Conservation (phyloP, 192 early-diverging fungal species). For the Cetraspora pellucida region DNA sequence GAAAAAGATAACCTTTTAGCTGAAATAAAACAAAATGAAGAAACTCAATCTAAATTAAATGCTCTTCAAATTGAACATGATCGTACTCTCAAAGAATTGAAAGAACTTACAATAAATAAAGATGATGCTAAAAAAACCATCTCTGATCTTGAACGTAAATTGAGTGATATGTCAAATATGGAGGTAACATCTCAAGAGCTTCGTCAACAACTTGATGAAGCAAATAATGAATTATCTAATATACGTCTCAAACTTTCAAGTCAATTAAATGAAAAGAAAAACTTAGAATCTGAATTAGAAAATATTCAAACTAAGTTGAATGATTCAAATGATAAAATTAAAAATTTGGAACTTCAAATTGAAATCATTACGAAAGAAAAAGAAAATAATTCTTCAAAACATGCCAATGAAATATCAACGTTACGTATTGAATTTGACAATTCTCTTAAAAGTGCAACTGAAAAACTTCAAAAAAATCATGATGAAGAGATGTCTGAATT, state of each 20-base stretch:
- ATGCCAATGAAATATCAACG: not conserved
- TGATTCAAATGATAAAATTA: not conserved
- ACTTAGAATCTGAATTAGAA: not conserved
- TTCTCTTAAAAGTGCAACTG: not conserved
- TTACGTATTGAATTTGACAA: no score
- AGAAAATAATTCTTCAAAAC: not conserved
- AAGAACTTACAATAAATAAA: not conserved
- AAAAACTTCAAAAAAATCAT: not conserved
- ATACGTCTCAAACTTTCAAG: not conserved
- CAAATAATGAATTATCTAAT: conserved; percentile 18
- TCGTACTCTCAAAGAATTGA: not conserved
- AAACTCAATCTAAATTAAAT: not conserved
- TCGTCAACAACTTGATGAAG: not conserved
- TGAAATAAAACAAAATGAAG: conserved; percentile 15
- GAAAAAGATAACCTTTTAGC: not conserved
- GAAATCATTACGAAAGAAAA: not conserved
- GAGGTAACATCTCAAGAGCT: not conserved
- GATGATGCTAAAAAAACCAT: conserved; percentile 1
- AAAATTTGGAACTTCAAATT: conserved; percentile 5
- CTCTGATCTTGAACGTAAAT: not conserved
- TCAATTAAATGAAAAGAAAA: not conserved
- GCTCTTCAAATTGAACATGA: not conserved
- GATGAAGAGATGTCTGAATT: not conserved
- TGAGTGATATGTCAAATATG: not conserved
- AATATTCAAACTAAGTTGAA: not conserved